A percentile compares a stretch with the other conserved stretches of the same genome.
Conservation (phyloP, 1,284 basidiomycete genomes). For the Trametes polyzona region DNA sequence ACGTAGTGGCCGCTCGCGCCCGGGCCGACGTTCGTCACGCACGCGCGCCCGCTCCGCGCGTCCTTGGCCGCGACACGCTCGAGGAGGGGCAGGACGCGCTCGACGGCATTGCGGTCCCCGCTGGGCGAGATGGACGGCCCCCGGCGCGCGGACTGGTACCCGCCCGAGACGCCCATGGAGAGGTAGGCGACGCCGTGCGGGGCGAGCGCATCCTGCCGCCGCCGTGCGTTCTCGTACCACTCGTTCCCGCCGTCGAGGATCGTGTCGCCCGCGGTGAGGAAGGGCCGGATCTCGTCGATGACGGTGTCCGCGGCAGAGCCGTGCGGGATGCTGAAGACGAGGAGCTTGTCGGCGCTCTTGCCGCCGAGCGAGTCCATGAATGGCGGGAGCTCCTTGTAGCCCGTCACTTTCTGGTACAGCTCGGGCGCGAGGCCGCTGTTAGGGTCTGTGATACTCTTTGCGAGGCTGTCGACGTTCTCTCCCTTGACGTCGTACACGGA, state of each 20-base stretch:
- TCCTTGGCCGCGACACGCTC: conserved; percentile 26
- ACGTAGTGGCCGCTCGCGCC: conserved; percentile 30
- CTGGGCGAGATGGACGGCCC: conserved; percentile 30
- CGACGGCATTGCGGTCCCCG: conserved; percentile 21
- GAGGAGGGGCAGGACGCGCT: conserved; percentile 25
- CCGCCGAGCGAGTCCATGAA: conserved; percentile 27
- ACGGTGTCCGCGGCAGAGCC: conserved; percentile 26
- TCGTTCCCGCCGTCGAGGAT: conserved; percentile 32
- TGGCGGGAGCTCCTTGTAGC: conserved; percentile 26
- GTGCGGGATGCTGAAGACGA: conserved; percentile 32
- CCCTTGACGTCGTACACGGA: conserved; percentile 26
- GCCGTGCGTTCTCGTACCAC: conserved; percentile 27
- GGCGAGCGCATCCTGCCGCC: conserved; percentile 24
- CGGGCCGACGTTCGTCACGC: conserved; percentile 25
- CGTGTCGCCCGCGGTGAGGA: conserved; percentile 25
- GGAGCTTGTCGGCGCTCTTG: conserved; percentile 22
- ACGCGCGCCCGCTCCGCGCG: conserved; percentile 22
- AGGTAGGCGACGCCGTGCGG: conserved; percentile 24
- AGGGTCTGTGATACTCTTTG: not conserved
- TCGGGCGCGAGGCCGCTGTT: conserved; percentile 13
- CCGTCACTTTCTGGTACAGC: conserved; percentile 20
- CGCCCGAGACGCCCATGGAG: conserved; percentile 30
- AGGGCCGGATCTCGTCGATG: conserved; percentile 14
- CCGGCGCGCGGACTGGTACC: conserved; percentile 28
- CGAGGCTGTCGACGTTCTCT: conserved; percentile 24